phyloP scores from a whole-genome alignment of 129 eudicot species.

The Lactuca sativa region DNA sequence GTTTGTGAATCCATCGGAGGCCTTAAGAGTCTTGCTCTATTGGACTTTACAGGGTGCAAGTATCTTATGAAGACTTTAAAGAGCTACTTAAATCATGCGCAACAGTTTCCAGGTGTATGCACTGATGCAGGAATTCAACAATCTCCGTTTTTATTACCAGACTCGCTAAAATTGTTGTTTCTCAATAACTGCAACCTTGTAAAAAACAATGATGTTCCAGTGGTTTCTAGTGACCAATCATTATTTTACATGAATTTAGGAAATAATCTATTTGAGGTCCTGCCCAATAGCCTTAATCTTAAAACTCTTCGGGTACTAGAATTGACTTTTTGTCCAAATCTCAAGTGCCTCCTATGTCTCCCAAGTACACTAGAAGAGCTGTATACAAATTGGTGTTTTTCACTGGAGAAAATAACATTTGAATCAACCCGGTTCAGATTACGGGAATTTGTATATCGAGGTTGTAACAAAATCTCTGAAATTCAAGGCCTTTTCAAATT shows the following conservation, averaged over 20 bases:
- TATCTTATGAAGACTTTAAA: neutral
- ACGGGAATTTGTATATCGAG: neutral
- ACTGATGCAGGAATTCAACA: neutral
- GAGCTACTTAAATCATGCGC: too few relatives aligned
- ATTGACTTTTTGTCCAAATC: conserved; percentile 17
- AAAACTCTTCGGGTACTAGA: conserved; percentile 2
- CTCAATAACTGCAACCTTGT: conserved; percentile 15
- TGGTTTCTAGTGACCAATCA: conserved; percentile 2
- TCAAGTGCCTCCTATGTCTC: conserved; percentile 8
- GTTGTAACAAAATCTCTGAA: too few relatives aligned
- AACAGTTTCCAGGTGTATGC: neutral
- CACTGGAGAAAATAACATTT: too few relatives aligned
- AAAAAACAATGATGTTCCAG: neutral
- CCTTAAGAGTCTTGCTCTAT: conserved; percentile 22
- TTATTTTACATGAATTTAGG: conserved; percentile 17
- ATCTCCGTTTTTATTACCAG: neutral
- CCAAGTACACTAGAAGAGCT: conserved; percentile 23
- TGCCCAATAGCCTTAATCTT: neutral
- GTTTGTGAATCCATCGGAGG: conserved; percentile 14
- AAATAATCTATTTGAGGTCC: conserved; percentile 1
- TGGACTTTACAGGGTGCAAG: conserved; percentile 19
- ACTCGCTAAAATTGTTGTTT: neutral
- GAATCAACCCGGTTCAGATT: too few relatives aligned
- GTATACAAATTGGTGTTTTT: conserved; percentile 1
- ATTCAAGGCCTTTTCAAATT: too few relatives aligned